A percentile compares a stretch with the other conserved stretches of the same genome.
phyloP scores from a whole-genome alignment of 2,329 filamentous ascomycete species.

The Scopulariopsis brevicaulis region DNA sequence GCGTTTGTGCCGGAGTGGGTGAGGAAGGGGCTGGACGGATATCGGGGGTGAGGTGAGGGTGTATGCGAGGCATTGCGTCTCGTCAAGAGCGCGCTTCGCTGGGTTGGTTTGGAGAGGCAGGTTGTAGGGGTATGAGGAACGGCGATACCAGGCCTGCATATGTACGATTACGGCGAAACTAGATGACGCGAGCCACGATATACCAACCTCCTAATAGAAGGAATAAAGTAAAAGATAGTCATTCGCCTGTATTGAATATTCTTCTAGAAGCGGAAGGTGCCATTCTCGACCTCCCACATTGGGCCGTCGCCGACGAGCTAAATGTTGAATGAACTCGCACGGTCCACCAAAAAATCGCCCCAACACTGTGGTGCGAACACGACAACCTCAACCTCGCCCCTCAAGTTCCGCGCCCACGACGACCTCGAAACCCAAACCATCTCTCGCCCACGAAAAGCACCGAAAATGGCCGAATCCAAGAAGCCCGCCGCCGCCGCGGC shows the following conservation, averaged over 20 bases:
- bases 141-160: not conserved
- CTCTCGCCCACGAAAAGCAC: not conserved
- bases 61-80: not conserved
- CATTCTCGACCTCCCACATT: not conserved
- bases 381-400: not conserved
- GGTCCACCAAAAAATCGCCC: not conserved
- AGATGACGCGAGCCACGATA: not conserved
- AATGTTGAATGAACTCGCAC: not conserved
- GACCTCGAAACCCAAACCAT: not conserved
- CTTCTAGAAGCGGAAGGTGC: not conserved
- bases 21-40: constrained; percentile 24
- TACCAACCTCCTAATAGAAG: not conserved
- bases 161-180: not conserved
- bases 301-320: not conserved
- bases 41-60: not conserved
- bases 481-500: constrained; percentile 11
- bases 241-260: not conserved
- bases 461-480: not conserved
- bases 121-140: not conserved
- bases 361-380: not conserved
- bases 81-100: too few species aligned
- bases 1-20: constrained; percentile 80
- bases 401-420: not conserved
- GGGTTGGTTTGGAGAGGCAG: too few species aligned
- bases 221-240: not conserved